phyloP scores from a whole-genome alignment of 805 yeast species.

The Metschnikowia anglica region DNA sequence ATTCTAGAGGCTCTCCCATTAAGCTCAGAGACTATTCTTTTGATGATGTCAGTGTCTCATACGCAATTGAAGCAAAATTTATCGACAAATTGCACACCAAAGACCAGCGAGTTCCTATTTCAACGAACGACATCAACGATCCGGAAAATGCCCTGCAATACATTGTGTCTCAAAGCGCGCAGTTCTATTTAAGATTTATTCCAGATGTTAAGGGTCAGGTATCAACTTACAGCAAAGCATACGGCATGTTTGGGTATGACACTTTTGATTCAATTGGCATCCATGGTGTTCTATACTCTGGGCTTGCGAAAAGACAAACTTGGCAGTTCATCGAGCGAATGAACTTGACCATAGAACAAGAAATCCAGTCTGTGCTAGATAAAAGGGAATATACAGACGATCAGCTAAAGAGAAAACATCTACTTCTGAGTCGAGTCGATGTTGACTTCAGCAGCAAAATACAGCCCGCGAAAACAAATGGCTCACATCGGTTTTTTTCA shows the following conservation, averaged over 20 bases:
- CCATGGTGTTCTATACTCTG: constrained; percentile 33
- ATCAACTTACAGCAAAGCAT: constrained; percentile 26
- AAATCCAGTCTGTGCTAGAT: constrained; percentile 34
- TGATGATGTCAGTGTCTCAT: constrained; percentile 47
- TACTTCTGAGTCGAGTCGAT: constrained; percentile 12
- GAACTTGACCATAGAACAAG: constrained; percentile 35
- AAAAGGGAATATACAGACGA: constrained; percentile 27
- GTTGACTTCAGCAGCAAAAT: constrained; percentile 7
- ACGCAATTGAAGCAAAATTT: constrained; percentile 54
- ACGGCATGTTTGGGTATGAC: constrained; percentile 26
- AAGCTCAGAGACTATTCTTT: constrained; percentile 46
- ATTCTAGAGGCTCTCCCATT: constrained; percentile 53
- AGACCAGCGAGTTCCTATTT: constrained; percentile 29
- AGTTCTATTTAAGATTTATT: constrained; percentile 39
- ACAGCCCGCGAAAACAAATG: constrained; percentile 3
- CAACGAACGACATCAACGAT: constrained; percentile 39
- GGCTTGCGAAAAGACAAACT: constrained; percentile 27
- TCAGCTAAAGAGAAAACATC: constrained; percentile 36
- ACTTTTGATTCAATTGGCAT: constrained; percentile 34
- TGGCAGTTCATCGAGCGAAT: constrained; percentile 34
- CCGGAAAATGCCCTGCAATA: constrained; percentile 33
- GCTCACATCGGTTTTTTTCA: not conserved
- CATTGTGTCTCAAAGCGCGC: constrained; percentile 35
- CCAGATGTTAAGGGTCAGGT: constrained; percentile 37
- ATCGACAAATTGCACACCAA: constrained; percentile 45